Conservation (phyloP, 768 basidiomycete species). For the Mycena alexandri region DNA sequence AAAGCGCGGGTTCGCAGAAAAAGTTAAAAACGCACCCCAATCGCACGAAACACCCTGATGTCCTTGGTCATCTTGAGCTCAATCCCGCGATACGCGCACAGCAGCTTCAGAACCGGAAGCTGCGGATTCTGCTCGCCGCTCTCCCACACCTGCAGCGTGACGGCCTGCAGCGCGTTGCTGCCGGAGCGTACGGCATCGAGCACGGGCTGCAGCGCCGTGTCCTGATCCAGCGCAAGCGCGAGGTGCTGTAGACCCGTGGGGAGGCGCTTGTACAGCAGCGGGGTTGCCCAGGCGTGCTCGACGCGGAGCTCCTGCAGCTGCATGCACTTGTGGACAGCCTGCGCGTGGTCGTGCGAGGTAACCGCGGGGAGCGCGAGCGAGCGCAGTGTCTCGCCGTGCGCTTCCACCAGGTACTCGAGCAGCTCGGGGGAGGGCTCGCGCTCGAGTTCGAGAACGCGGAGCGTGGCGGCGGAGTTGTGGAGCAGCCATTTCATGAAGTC, state of each 20-base stretch:
- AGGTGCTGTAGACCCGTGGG: slow-evolving; percentile 66
- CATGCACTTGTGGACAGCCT: slow-evolving; percentile 60
- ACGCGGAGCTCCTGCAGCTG: slow-evolving; percentile 67
- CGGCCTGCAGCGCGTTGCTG: slow-evolving; percentile 55
- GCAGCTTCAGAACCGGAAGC: slow-evolving; percentile 68
- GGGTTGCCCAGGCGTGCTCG: slow-evolving; percentile 65
- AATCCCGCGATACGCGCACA: slow-evolving; percentile 73
- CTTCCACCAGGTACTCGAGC: slow-evolving; percentile 66
- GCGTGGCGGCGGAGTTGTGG: slow-evolving; percentile 62
- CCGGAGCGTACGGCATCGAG: slow-evolving; percentile 65
- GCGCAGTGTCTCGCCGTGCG: slow-evolving; percentile 62
- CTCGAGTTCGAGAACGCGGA: slow-evolving; percentile 68
- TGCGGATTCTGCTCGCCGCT: slow-evolving; percentile 64
- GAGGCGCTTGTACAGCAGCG: slow-evolving; percentile 60
- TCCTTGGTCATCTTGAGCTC: slow-evolving; percentile 65
- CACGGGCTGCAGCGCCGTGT: slow-evolving; percentile 66
- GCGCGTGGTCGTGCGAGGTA: slow-evolving; percentile 59
- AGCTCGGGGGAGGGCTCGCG: slow-evolving; percentile 69
- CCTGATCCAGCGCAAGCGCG: slow-evolving; percentile 71
- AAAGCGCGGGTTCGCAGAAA: slow-evolving; percentile 15
- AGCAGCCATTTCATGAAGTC: slow-evolving; percentile 81
- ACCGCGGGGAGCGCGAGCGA: slow-evolving; percentile 72
- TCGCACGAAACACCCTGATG: slow-evolving; percentile 64
- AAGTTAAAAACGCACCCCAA: slow-evolving; percentile 57
- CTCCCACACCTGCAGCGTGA: slow-evolving; percentile 69